These are phyloP conservation scores for Colletotrichum somersetense DNA, from an alignment of 2,329 filamentous ascomycete genomes.

Conservation along the genomic window DNA sequence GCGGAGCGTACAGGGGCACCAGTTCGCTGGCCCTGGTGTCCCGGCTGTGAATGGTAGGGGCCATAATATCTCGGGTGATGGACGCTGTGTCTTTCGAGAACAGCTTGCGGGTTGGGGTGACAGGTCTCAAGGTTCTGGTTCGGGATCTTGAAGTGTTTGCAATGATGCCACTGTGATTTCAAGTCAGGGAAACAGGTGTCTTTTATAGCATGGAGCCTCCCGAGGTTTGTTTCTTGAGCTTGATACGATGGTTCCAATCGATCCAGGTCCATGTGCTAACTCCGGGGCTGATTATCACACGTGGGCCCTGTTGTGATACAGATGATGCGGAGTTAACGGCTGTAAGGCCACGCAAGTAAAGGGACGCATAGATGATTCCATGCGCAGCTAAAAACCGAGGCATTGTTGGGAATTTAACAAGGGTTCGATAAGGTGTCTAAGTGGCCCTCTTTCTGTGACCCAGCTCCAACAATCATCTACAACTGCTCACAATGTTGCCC, in stretches of 20 bases:
- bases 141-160: not conserved
- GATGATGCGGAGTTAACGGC: conserved; percentile 6
- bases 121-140: not conserved
- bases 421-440: not conserved
- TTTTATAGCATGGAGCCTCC: not conserved
- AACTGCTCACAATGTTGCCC: not conserved
- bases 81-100: not conserved
- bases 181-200: not conserved
- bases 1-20: conserved; percentile 46
- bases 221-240: not conserved
- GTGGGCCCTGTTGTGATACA: not conserved
- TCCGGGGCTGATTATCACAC: not conserved
- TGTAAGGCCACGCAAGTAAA: not conserved
- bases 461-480: not conserved
- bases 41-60: conserved; percentile 17
- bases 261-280: not conserved
- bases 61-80: not conserved
- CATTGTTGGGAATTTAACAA: not conserved
- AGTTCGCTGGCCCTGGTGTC: conserved; percentile 47
- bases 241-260: not conserved
- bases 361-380: not conserved
- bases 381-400: not conserved
- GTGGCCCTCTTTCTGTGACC: too few relatives aligned
- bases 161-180: too few relatives aligned
- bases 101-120: not conserved